phyloP scores from a whole-genome alignment of 352 stramenopile species.

The Phytophthora pluvialis region DNA sequence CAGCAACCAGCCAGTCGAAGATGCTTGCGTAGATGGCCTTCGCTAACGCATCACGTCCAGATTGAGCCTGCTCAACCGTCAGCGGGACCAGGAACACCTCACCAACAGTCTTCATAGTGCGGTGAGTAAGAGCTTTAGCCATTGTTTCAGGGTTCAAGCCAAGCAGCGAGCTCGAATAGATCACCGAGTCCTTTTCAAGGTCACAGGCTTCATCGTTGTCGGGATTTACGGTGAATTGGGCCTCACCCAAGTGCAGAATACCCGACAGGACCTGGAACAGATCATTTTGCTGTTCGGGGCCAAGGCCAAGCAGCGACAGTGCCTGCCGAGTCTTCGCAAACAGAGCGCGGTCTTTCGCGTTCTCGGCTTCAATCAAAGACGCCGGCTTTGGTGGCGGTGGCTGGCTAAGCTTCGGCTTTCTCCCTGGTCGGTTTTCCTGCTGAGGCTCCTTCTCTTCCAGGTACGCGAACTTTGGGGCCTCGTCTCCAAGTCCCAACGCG shows the following conservation, averaged over 20 bases:
- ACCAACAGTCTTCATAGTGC: slow-evolving; percentile 74
- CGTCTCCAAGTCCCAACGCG: slow-evolving; percentile 46
- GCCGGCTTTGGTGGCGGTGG: slow-evolving; percentile 13
- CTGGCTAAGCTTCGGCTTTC: slow-evolving; percentile 17
- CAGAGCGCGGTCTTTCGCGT: slow-evolving; percentile 50
- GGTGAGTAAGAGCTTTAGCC: slow-evolving; percentile 60
- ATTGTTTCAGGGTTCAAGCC: slow-evolving; percentile 58
- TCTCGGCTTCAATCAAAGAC: slow-evolving; percentile 44
- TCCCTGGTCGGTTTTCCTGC: slow-evolving; percentile 26
- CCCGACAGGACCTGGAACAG: slow-evolving; percentile 76
- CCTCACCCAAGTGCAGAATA: slow-evolving; percentile 85
- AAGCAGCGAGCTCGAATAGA: slow-evolving; percentile 54
- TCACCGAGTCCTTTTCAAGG: slow-evolving; percentile 42
- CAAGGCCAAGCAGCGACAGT: slow-evolving; percentile 65
- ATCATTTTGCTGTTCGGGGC: slow-evolving; percentile 52
- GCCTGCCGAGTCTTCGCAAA: slow-evolving; percentile 73
- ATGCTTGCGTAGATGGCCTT: slow-evolving; percentile 95
- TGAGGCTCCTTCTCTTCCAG: slow-evolving; percentile 47
- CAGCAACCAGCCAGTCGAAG: slow-evolving; percentile 96
- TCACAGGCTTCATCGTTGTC: slow-evolving; percentile 69
- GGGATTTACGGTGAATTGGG: slow-evolving; percentile 49
- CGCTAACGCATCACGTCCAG: slow-evolving; percentile 92
- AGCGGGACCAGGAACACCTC: slow-evolving; percentile 75
- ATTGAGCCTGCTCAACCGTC: slow-evolving; percentile 69
- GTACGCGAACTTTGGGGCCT: slow-evolving; percentile 54